Percentiles rank a stretch among this genome's conserved stretches.
Conservation (phyloP, 805 yeast genomes). For the Starmerella etchellsii region DNA sequence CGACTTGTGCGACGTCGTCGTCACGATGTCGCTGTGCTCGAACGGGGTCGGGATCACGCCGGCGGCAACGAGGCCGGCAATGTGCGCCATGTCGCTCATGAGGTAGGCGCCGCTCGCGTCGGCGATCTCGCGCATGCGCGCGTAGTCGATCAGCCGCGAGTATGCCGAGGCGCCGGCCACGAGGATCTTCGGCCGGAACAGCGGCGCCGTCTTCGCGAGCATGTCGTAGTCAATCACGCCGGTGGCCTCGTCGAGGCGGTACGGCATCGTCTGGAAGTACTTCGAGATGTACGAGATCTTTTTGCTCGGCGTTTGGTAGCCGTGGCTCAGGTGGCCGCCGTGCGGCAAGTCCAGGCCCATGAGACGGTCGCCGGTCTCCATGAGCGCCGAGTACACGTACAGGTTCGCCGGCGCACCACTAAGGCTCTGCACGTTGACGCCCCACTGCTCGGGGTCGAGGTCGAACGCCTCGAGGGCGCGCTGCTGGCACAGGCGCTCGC, state of each 20-base stretch:
- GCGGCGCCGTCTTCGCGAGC: conserved; percentile 64
- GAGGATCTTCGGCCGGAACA: conserved; percentile 87
- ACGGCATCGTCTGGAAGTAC: conserved; percentile 96
- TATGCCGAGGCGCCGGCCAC: conserved; percentile 98
- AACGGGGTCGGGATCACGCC: conserved; percentile 90
- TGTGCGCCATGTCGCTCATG: conserved; percentile 94
- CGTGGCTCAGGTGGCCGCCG: conserved; percentile 96
- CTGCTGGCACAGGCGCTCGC: conserved; percentile 78
- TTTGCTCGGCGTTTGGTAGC: conserved; percentile 81
- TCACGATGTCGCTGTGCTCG: conserved; percentile 85
- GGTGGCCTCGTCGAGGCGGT: conserved; percentile 71
- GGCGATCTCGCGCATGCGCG: conserved; percentile 79
- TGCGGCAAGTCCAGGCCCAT: conserved; percentile 98
- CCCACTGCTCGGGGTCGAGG: conserved; percentile 75
- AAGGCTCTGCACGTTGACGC: conserved; percentile 90
- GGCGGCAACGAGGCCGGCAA: conserved; percentile 90
- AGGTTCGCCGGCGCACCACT: conserved; percentile 96
- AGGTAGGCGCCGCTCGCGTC: conserved; percentile 88
- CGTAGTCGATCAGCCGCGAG: conserved; percentile 79
- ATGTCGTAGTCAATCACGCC: conserved; percentile 88
- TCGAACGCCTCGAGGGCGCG: conserved; percentile 80
- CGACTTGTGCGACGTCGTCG: conserved; percentile 96
- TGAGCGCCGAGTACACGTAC: conserved; percentile 77
- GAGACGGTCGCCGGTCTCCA: conserved; percentile 81
- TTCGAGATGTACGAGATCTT: conserved; percentile 87